Evolutionary conservation across 768 basidiomycete genomes (phyloP).

Genomic region (Filobasidium floriforme): DNA sequence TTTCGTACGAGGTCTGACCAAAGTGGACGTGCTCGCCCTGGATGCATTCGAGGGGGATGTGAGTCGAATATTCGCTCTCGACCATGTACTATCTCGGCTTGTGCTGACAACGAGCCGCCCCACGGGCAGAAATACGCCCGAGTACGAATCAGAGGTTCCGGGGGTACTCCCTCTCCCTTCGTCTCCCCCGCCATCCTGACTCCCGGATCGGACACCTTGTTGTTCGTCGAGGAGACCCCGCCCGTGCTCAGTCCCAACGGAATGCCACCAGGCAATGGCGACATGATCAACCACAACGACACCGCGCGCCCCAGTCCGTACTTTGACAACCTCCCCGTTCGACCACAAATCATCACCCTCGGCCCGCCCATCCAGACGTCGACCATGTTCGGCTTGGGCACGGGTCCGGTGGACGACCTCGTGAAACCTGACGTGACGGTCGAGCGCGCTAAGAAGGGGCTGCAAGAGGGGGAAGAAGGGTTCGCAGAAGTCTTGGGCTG

Average conservation of each 20-base stretch:
- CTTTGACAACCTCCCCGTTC: not conserved
- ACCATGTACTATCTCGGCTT: not conserved
- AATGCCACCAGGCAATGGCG: not conserved
- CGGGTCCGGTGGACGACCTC: not conserved
- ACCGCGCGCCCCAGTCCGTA: not conserved
- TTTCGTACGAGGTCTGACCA: conserved; percentile 64
- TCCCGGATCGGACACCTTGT: not conserved
- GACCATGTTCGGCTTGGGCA: not conserved
- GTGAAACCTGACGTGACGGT: not conserved
- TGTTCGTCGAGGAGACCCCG: conserved; percentile 1
- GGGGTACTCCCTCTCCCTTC: conserved; percentile 50
- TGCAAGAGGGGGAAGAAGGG: not conserved
- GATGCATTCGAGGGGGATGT: conserved; percentile 76
- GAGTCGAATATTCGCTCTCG: conserved; percentile 44
- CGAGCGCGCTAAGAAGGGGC: too few species aligned
- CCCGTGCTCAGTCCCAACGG: not conserved
- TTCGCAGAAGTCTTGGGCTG: conserved; percentile 49
- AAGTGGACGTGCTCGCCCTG: conserved; percentile 57
- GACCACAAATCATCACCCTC: not conserved
- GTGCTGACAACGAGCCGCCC: not conserved
- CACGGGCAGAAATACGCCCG: conserved; percentile 78
- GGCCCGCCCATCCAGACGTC: not conserved
- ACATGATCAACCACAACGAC: not conserved
- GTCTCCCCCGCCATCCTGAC: conserved; percentile 24
- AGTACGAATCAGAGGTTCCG: not conserved